phyloP scores from a whole-genome alignment of 1,284 basidiomycete species.

The Boletus semigastroideus region DNA sequence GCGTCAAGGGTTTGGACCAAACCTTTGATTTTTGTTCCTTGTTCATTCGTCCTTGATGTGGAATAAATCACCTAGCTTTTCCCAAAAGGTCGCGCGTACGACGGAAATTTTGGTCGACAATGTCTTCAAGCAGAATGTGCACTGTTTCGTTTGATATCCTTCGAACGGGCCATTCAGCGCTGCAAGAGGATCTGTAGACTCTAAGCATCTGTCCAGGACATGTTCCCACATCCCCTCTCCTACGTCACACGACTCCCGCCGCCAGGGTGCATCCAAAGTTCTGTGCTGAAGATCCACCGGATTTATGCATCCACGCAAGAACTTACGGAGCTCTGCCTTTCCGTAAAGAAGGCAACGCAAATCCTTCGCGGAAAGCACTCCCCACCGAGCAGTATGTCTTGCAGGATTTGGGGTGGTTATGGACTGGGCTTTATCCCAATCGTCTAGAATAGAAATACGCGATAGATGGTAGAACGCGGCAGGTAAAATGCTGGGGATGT shows the following conservation, averaged over 20 bases:
- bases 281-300: not conserved
- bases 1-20: not conserved
- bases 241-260: not conserved
- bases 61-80: constrained; percentile 5
- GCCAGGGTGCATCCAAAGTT: no score
- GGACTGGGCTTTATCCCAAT: constrained; percentile 9
- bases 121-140: not conserved
- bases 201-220: not conserved
- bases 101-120: not conserved
- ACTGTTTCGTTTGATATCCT: rapidly evolving
- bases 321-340: not conserved
- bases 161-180: not conserved
- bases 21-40: not conserved
- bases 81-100: constrained; percentile 5
- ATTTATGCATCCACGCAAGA: not conserved
- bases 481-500: constrained; percentile 11
- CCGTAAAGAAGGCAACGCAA: constrained; percentile 11
- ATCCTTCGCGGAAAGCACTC: constrained; percentile 4
- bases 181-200: constrained; percentile 7
- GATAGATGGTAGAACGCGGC: constrained; percentile 18
- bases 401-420: not conserved
- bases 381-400: constrained; percentile 11
- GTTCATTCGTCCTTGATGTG: constrained; percentile 3
- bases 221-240: not conserved
- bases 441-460: constrained; percentile 11